Evolutionary conservation across 768 basidiomycete genomes (phyloP).

Genomic region (Strobilomyces dryophilus): DNA sequence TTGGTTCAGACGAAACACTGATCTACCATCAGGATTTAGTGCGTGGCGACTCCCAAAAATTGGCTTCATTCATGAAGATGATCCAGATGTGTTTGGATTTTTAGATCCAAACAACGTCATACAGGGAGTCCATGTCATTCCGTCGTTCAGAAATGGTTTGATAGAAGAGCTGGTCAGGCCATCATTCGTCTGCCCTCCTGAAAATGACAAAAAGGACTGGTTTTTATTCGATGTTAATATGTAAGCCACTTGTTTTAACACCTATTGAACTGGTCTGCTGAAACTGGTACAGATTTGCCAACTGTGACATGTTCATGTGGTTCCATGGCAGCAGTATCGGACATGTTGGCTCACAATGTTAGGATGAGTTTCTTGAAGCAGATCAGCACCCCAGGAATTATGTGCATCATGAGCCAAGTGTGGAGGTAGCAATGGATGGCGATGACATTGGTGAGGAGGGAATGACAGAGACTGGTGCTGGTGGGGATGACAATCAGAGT

Average conservation of each 20-base stretch:
- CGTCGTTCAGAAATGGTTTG: not conserved
- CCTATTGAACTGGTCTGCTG: no score
- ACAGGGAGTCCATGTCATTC: not conserved
- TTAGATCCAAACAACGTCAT: not conserved
- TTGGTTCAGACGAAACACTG: not conserved
- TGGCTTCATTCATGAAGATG: not conserved
- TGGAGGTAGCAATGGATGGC: no score
- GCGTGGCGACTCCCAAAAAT: not conserved
- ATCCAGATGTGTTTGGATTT: not conserved
- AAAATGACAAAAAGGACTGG: not conserved
- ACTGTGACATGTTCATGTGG: no score
- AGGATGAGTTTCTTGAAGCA: no score
- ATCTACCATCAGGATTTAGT: not conserved
- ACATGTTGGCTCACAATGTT: no score
- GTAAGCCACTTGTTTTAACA: not conserved
- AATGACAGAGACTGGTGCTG: no score
- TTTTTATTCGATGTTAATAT: not conserved
- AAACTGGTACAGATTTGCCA: no score
- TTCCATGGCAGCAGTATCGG: no score
- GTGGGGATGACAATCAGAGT: no score
- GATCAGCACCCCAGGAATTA: no score
- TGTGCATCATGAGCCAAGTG: no score
- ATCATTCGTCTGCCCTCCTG: not conserved
- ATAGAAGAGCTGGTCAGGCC: not conserved
- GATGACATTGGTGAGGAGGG: no score